phyloP scores from a whole-genome alignment of 2,329 filamentous ascomycete species.

The Pseudogymnoascus sp. region DNA sequence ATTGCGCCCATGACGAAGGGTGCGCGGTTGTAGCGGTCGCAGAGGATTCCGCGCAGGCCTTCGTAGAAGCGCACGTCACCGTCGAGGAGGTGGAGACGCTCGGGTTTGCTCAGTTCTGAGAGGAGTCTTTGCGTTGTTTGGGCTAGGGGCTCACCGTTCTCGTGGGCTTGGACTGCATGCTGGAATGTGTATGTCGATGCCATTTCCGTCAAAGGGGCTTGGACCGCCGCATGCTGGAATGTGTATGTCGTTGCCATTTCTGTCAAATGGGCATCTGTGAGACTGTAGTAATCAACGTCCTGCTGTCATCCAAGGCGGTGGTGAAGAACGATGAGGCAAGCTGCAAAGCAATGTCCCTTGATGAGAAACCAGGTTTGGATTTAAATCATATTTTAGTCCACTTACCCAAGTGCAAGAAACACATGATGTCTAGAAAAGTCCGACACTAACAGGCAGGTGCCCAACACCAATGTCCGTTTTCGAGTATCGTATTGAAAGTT shows the following conservation, averaged over 20 bases:
- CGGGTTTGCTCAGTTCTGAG: constrained; percentile 8
- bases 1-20: constrained; percentile 11
- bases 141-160: constrained; percentile 8
- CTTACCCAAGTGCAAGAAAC: background rate
- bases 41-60: constrained; percentile 9
- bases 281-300: background rate
- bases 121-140: constrained; percentile 6
- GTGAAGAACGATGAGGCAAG: background rate
- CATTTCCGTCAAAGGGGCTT: too few species aligned
- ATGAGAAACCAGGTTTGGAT: background rate
- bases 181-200: constrained; percentile 1
- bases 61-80: constrained; percentile 12
- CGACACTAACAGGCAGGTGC: background rate
- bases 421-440: background rate
- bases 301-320: background rate
- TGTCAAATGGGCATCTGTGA: background rate
- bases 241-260: too few species aligned
- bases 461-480: background rate
- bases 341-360: too few species aligned
- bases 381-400: background rate
- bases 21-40: constrained; percentile 11
- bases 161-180: constrained; percentile 9
- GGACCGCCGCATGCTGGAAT: too few species aligned
- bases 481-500: background rate
- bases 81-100: constrained; percentile 12